These are phyloP conservation scores for Protomyces macrosporus DNA, from an alignment of 1,139 yeast genomes.

Conservation along the genomic window DNA sequence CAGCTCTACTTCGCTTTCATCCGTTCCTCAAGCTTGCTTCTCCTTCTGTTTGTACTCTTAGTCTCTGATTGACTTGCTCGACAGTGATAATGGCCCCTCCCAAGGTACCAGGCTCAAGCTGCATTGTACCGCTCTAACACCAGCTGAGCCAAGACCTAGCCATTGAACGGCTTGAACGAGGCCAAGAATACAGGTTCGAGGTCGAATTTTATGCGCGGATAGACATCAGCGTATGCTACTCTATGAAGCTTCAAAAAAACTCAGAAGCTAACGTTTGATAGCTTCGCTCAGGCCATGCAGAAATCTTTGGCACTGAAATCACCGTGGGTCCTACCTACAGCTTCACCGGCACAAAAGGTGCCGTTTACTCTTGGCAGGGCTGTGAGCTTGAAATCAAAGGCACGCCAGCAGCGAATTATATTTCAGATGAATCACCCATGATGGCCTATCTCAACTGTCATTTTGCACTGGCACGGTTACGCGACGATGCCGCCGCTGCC, in stretches of 20 bases:
- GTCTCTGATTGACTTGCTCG: too few relatives aligned
- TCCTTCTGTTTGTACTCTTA: too few relatives aligned
- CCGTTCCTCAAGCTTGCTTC: too few relatives aligned
- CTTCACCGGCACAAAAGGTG: constrained; percentile 55
- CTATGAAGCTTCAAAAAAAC: neutral
- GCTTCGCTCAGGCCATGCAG: constrained; percentile 61
- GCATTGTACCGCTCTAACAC: neutral
- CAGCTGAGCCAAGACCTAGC: constrained; percentile 8
- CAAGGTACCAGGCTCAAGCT: neutral
- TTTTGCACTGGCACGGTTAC: constrained; percentile 62
- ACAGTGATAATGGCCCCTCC: neutral
- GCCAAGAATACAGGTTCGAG: constrained; percentile 75
- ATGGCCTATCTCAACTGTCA: constrained; percentile 61
- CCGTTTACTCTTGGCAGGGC: constrained; percentile 57
- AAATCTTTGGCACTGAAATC: constrained; percentile 87
- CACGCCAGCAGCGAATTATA: constrained; percentile 51
- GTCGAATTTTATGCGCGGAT: constrained; percentile 56
- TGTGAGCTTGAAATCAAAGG: constrained; percentile 48
- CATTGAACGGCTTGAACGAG: constrained; percentile 11
- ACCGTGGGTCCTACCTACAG: constrained; percentile 63
- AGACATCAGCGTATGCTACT: constrained; percentile 46
- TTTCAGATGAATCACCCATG: constrained; percentile 68
- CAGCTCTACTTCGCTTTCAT: too few relatives aligned
- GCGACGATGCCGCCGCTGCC: constrained; percentile 40
- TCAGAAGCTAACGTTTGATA: neutral